A percentile compares a stretch with the other conserved stretches of the same genome.
Evolutionary conservation across 768 basidiomycete species (phyloP).

Genomic region (Coprinopsis marcescibilis): DNA sequence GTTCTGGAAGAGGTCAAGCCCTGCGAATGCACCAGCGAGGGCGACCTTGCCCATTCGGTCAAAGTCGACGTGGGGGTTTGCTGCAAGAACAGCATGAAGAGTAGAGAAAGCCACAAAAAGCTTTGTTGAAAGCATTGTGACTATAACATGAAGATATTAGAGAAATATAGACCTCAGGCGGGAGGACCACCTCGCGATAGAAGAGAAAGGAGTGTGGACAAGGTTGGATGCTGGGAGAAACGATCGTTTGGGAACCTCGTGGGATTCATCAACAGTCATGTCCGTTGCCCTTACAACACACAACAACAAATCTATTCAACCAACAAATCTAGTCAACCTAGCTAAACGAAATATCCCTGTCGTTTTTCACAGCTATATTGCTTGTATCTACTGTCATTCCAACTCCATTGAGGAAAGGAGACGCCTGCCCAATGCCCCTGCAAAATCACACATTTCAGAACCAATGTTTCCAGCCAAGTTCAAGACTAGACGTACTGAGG

Average conservation of each 20-base stretch:
- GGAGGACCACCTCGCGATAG: background rate
- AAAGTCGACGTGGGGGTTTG: conserved; percentile 39
- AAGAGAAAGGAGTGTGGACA: background rate
- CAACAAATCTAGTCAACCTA: background rate
- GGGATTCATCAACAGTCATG: background rate
- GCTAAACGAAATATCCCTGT: conserved; percentile 15
- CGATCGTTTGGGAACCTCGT: conserved; percentile 5
- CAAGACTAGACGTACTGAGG: conserved; percentile 56
- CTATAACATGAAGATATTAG: conserved; percentile 18
- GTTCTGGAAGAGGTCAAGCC: conserved; percentile 71
- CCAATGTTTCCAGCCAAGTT: conserved; percentile 11
- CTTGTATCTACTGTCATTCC: conserved; percentile 38
- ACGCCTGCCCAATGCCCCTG: conserved; percentile 54
- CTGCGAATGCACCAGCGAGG: conserved; percentile 83
- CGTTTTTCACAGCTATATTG: conserved; percentile 28
- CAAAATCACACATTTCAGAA: too few relatives aligned
- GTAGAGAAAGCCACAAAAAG: conserved; percentile 19
- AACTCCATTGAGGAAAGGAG: conserved; percentile 56
- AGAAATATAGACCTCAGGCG: conserved; percentile 8
- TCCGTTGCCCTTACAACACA: too few relatives aligned
- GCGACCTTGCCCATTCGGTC: conserved; percentile 88
- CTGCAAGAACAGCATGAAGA: conserved; percentile 25
- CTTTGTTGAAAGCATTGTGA: conserved; percentile 16
- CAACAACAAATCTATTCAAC: conserved; percentile 2
- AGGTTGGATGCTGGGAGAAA: background rate